Base-by-base conservation (phyloP, 2,329 filamentous ascomycete species). In the Hymenoscyphus scutula region DNA sequence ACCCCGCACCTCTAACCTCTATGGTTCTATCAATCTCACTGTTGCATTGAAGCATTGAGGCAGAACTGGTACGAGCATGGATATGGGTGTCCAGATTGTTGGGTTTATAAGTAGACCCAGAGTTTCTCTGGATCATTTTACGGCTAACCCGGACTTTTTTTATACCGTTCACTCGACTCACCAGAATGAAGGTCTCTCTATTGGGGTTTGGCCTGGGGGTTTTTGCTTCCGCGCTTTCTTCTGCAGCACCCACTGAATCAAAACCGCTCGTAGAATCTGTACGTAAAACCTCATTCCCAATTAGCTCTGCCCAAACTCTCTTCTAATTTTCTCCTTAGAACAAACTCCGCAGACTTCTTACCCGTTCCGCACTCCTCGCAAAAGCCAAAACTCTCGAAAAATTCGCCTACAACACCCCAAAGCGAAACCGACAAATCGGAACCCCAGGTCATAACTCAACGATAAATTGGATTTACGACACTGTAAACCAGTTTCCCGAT, bases 401-500 rank as follows among this genome's bases (percentile, higher is more conserved):
- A n/a, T 30, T 54, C 27, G 53, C 53, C 25, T 54, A 54, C 29
- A 10, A 54, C 27, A 54, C 53, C 53, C 25, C 53, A 0, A 32
- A 54, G 25, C 25, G 53, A 32, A 54, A 54, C 3, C 27, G 53
- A 17, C 27, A 30, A 23, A 54, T 54, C 27, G 53, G 53, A 32
- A 30, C 53, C 13, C 53, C 53, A n/a, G 53, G 53, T 32, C 53
- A 54, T 4, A 32, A 30, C 6, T 23, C 53, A 8, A 54, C 53
- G 13, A 32, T 32, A 29, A 54, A 30, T 70, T 81, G 73, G 66
- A 70, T 81, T 60, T 76, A 76, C 71, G 72, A 79, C 58, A 75
- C 76, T 25, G 72, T 81, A 30, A 38, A 56, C 7, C 60, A 55
- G 2, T 62, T 63, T 17, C 41, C 60, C 19, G 56, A 59, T 32